Conservation (phyloP, 495 filamentous ascomycete genomes). For the Jackrogersella minutella region DNA sequence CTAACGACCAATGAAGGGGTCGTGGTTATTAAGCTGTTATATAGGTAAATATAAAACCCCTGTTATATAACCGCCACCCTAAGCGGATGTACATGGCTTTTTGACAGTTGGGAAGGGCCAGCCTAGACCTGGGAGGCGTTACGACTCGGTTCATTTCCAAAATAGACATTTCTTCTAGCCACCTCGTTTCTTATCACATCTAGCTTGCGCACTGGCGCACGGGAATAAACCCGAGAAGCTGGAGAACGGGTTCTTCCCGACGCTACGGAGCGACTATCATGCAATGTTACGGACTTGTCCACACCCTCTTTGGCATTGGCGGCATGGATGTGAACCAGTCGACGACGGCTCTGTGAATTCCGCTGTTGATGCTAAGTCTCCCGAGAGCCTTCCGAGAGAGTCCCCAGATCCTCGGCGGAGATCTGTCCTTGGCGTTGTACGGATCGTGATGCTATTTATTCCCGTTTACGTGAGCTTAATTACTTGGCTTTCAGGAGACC, state of each 20-base stretch:
- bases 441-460: constrained; percentile 26
- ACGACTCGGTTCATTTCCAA: constrained; percentile 13
- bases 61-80: constrained; percentile 14
- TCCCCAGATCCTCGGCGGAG: constrained; percentile 36
- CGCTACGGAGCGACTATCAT: constrained; percentile 33
- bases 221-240: constrained; percentile 39
- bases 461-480: background rate
- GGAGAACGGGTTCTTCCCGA: constrained; percentile 34
- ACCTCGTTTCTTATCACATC: constrained; percentile 24
- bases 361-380: constrained; percentile 21
- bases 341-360: constrained; percentile 15
- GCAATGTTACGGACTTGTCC: constrained; percentile 28
- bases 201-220: constrained; percentile 8
- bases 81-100: background rate
- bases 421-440: constrained; percentile 37
- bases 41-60: constrained; percentile 10
- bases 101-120: constrained; percentile 22
- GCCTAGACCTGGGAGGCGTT: constrained; percentile 10
- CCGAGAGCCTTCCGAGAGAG: constrained; percentile 17
- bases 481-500: background rate
- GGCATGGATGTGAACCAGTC: constrained; percentile 28
- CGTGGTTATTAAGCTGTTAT: constrained; percentile 22
- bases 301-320: constrained; percentile 24
- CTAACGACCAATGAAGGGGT: constrained; percentile 9
- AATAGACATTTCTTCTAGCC: constrained; percentile 21